A percentile compares a stretch with the other conserved stretches of the same genome.
phyloP scores from a whole-genome alignment of 768 basidiomycete species.

The Lactarius evosmus region DNA sequence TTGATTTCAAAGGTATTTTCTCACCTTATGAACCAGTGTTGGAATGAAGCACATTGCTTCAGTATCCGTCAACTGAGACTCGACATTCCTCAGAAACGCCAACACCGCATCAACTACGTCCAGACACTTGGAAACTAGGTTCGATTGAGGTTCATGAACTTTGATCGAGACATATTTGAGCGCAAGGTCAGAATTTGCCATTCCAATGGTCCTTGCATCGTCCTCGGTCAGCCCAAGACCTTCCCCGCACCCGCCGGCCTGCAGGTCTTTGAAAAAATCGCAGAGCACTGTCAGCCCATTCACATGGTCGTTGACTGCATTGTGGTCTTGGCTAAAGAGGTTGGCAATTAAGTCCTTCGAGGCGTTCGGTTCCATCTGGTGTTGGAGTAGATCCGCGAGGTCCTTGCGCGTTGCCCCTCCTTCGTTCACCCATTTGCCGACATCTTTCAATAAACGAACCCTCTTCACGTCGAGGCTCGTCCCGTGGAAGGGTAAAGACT shows the following conservation, averaged over 20 bases:
- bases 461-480: slow-evolving; percentile 63
- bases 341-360: slow-evolving; percentile 71
- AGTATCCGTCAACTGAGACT: slow-evolving; percentile 77
- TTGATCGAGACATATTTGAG: slow-evolving; percentile 93
- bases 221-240: slow-evolving; percentile 44
- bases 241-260: slow-evolving; percentile 57
- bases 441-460: slow-evolving; percentile 68
- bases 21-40: slow-evolving; percentile 84
- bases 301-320: slow-evolving; percentile 89
- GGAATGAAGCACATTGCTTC: slow-evolving; percentile 90
- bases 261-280: slow-evolving; percentile 66
- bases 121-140: slow-evolving; percentile 80
- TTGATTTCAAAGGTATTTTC: slow-evolving; percentile 33
- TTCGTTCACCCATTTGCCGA: slow-evolving; percentile 81
- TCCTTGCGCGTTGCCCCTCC: slow-evolving; percentile 81
- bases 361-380: slow-evolving; percentile 86
- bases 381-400: slow-evolving; percentile 77
- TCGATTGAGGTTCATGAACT: slow-evolving; percentile 87
- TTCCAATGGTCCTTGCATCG: slow-evolving; percentile 57
- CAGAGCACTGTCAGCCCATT: slow-evolving; percentile 69
- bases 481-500: slow-evolving; percentile 43
- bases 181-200: slow-evolving; percentile 87
- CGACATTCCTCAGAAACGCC: slow-evolving; percentile 64
- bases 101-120: slow-evolving; percentile 82
- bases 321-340: slow-evolving; percentile 94